Conservation (phyloP, 1,139 yeast genomes). For the Blastobotrys illinoisensis region DNA sequence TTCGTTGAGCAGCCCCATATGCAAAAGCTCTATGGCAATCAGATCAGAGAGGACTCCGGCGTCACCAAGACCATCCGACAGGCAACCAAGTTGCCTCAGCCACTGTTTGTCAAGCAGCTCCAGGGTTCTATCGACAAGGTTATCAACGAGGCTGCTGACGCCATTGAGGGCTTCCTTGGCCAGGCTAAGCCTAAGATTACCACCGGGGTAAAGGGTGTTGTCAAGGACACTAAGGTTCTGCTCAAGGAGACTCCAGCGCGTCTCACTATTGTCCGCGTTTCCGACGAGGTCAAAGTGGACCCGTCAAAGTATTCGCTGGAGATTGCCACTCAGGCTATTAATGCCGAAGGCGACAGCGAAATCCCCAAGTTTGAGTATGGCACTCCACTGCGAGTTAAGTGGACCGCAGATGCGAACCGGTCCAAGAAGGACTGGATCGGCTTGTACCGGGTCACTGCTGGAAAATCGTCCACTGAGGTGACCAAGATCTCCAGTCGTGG, state of each 20-base stretch:
- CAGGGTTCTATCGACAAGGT: conserved; percentile 37
- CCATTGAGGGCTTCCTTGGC: conserved; percentile 32
- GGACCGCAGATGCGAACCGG: conserved; percentile 50
- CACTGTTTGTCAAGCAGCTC: conserved; percentile 28
- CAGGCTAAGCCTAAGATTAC: conserved; percentile 27
- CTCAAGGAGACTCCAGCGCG: conserved; percentile 35
- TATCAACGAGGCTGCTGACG: conserved; percentile 31
- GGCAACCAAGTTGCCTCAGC: conserved; percentile 27
- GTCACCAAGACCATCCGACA: conserved; percentile 62
- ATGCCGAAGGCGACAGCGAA: conserved; percentile 6
- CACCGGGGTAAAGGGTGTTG: conserved; percentile 25
- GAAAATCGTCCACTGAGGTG: conserved; percentile 53
- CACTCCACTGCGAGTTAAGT: conserved; percentile 49
- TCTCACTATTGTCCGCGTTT: conserved; percentile 30
- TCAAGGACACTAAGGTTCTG: conserved; percentile 30
- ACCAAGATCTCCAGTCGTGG: conserved; percentile 64
- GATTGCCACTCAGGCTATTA: conserved; percentile 11
- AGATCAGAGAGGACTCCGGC: conserved; percentile 44
- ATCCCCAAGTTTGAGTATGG: conserved; percentile 31
- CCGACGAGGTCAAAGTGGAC: conserved; percentile 30
- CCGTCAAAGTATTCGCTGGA: conserved; percentile 24
- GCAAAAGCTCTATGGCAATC: conserved; percentile 71
- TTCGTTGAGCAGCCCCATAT: conserved; percentile 78
- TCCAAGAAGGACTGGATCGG: conserved; percentile 70
- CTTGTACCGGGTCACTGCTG: conserved; percentile 59